Base-by-base conservation (phyloP, 169 alveolate genomes). In the Plasmodium cynomolgi region DNA sequence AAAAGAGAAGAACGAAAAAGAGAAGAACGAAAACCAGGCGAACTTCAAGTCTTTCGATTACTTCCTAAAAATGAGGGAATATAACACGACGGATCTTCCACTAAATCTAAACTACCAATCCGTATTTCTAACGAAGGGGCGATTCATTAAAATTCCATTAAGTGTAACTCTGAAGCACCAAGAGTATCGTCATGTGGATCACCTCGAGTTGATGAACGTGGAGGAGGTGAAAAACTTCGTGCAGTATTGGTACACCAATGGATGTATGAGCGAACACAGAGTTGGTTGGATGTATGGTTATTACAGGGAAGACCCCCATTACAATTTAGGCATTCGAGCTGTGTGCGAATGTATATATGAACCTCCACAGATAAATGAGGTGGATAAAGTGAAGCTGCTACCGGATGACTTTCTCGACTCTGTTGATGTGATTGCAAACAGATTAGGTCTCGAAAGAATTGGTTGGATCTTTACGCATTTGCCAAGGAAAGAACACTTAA, bases 241-340 rank as follows among this genome's bases (percentile, higher is more conserved):
- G 0, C 95, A 97, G 56, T 97, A 97, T 83, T 99, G 99, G 99
- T 97, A 96, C 80, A 72, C 95, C 41, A 97, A 95, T 15, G 95
- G 96, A 34, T 98, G 98, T 72, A 96, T 98, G 99, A 96, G 83
- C 6, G 96, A 97, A 90, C 99, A 99, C 96, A 98, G 99, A 84
- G 97, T 96, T 93, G 99, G 99, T 8, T 99, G 98, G 98, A 95
- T 99, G 98, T 99, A 98, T 93, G 99, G 99, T 31, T 99, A 99
- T 96, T 99, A 99, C 95, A 97, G 98, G 83, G 99, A 98, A 96
- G 99, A 99, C 95, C 98, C 98, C 2, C 99, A 98, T 93, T 99
- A 98, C 94, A 98, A 98, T 9, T 98, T 97, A 86, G 99, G 99
- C 34, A 98, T 99, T 1, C 96, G 99, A 93, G 99, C 99, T 1